These are phyloP conservation scores for Albizia julibrissin DNA, from an alignment of 306 rosid genomes.

Conservation along the genomic window DNA sequence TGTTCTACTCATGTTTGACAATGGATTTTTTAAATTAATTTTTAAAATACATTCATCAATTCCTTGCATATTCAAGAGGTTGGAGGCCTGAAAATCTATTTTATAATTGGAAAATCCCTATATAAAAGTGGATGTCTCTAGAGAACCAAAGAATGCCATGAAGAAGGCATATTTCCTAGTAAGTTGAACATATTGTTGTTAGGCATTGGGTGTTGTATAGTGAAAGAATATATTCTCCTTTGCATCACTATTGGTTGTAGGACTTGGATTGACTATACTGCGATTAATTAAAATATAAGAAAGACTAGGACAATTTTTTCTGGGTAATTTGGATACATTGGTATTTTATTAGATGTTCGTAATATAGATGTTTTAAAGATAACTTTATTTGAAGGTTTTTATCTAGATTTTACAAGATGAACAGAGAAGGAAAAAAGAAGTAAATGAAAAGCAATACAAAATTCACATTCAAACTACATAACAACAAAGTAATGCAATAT, in stretches of 20 bases:
- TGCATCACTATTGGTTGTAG: constrained; percentile 1
- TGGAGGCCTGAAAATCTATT: constrained; percentile 84
- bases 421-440: too few relatives aligned
- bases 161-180: constrained; percentile 98
- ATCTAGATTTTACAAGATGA: too few relatives aligned
- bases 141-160: constrained; percentile 86
- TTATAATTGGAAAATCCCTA: constrained; percentile 67
- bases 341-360: too few relatives aligned
- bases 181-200: constrained; percentile 34
- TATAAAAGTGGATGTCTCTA: constrained; percentile 78
- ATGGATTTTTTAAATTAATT: constrained; percentile 1
- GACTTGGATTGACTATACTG: constrained; percentile 27
- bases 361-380: too few relatives aligned
- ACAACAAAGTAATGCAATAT: too few relatives aligned
- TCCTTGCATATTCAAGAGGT: constrained; percentile 61
- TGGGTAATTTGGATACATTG: neutral
- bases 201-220: constrained; percentile 16
- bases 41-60: neutral
- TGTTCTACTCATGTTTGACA: constrained; percentile 31
- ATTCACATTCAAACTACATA: too few relatives aligned
- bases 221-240: constrained; percentile 17
- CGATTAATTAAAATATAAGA: constrained; percentile 27
- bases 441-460: too few relatives aligned
- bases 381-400: too few relatives aligned
- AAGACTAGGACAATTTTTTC: neutral